Conservation (phyloP, 1,284 basidiomycete species). For the Irpex sp. region DNA sequence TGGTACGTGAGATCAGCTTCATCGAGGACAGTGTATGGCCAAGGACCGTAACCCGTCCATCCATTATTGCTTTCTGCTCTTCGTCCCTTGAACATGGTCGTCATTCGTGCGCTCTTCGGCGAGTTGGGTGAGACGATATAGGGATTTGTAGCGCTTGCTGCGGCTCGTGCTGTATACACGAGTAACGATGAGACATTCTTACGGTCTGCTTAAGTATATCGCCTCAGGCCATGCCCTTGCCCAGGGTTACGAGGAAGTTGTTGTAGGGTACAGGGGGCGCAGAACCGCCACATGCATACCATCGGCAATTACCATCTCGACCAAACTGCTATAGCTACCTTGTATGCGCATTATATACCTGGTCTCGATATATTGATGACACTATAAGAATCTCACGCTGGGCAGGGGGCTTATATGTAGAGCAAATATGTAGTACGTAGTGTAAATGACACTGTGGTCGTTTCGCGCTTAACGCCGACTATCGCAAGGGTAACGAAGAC, state of each 20-base stretch:
- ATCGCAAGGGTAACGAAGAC: no score
- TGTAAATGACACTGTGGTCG: background rate
- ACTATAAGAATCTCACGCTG: no score
- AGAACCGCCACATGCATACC: background rate
- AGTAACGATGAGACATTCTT: background rate
- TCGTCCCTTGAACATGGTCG: slow-evolving; percentile 10
- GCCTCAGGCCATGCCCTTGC: background rate
- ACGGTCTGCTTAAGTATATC: no score
- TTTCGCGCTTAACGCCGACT: background rate
- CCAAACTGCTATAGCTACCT: no score
- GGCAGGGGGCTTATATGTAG: no score
- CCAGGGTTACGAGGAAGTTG: background rate
- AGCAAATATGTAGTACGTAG: background rate
- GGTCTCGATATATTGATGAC: no score
- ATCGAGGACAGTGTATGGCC: slow-evolving; percentile 13
- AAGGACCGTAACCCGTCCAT: slow-evolving; percentile 12
- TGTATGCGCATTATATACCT: no score
- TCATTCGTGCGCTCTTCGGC: background rate
- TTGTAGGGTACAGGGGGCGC: background rate
- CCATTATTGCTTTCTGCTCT: slow-evolving; percentile 10
- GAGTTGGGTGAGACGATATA: no score
- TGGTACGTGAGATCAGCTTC: slow-evolving; percentile 9
- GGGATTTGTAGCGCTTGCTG: background rate
- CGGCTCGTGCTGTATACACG: background rate
- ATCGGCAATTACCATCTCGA: background rate